Percentiles rank a stretch among this genome's conserved stretches.
phyloP scores from a whole-genome alignment of 1,284 basidiomycete genomes.

The Jaminaea rosea region DNA sequence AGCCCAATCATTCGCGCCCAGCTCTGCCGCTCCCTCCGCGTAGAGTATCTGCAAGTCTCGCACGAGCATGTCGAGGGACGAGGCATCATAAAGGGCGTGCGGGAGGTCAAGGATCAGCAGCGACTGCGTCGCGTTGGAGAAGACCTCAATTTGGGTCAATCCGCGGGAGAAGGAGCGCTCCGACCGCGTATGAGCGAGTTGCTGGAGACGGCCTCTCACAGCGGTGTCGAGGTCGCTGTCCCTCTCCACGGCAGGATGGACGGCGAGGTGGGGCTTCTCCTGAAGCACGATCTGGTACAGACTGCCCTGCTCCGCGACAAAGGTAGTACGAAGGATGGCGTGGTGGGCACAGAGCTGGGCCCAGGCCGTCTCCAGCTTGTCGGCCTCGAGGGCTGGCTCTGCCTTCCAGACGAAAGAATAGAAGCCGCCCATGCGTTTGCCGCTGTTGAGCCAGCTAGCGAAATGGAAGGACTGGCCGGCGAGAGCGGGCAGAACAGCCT shows the following conservation, averaged over 20 bases:
- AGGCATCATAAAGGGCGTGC: constrained; percentile 42
- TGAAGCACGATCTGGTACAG: constrained; percentile 18
- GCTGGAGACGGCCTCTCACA: background rate
- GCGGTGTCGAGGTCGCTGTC: background rate
- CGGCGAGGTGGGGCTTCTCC: background rate
- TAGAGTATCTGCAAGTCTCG: constrained; percentile 25
- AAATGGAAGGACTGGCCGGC: constrained; percentile 91
- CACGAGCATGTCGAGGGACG: constrained; percentile 29
- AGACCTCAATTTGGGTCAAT: constrained; percentile 1
- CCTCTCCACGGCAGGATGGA: background rate
- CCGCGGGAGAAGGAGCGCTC: background rate
- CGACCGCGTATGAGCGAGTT: background rate
- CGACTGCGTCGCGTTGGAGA: constrained; percentile 3
- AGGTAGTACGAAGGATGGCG: constrained; percentile 29
- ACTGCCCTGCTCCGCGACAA: constrained; percentile 10
- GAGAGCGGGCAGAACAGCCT: too few species aligned
- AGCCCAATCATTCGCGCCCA: background rate
- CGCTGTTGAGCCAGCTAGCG: constrained; percentile 71
- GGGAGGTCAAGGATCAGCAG: constrained; percentile 28
- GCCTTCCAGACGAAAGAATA: constrained; percentile 18
- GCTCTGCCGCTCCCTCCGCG: constrained; percentile 1
- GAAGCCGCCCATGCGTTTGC: constrained; percentile 16
- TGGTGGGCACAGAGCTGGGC: constrained; percentile 17
- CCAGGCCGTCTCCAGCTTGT: constrained; percentile 21
- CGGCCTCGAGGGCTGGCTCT: background rate